phyloP scores from a whole-genome alignment of 2,329 filamentous ascomycete species.

The Cryphonectria naterciae region DNA sequence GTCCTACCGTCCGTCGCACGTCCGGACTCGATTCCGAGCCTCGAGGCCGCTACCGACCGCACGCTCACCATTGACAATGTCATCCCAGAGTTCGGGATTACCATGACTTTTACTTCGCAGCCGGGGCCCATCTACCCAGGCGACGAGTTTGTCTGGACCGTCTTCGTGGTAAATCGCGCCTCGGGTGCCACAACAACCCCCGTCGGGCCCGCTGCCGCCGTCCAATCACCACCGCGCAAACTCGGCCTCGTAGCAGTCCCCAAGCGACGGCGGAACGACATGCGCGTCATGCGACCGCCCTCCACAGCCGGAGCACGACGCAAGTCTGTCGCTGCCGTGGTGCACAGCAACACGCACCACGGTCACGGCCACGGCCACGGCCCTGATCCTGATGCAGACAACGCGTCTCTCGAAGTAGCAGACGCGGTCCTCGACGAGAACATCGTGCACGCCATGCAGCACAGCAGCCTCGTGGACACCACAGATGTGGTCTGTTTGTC shows the following conservation, averaged over 20 bases:
- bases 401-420: constrained; percentile 46
- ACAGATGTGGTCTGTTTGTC: constrained; percentile 76
- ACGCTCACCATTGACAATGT: constrained; percentile 44
- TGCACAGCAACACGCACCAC: constrained; percentile 12
- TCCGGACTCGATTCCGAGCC: constrained; percentile 62
- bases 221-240: constrained; percentile 57
- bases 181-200: constrained; percentile 43
- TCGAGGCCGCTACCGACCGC: constrained; percentile 56
- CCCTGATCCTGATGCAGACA: constrained; percentile 28
- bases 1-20: constrained; percentile 60
- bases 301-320: constrained; percentile 53
- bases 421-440: constrained; percentile 74
- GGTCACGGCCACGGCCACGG: constrained; percentile 22
- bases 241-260: constrained; percentile 72
- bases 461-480: constrained; percentile 63
- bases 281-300: constrained; percentile 55
- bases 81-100: constrained; percentile 69
- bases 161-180: constrained; percentile 77
- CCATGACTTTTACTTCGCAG: constrained; percentile 73
- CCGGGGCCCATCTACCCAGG: constrained; percentile 60
- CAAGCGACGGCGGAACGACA: constrained; percentile 63
- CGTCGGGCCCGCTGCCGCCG: constrained; percentile 24
- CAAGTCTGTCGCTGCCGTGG: constrained; percentile 30
- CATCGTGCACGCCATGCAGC: constrained; percentile 72
- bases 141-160: constrained; percentile 71